phyloP scores from a whole-genome alignment of 305 asterid genomes.

The Solanum hybrid region DNA sequence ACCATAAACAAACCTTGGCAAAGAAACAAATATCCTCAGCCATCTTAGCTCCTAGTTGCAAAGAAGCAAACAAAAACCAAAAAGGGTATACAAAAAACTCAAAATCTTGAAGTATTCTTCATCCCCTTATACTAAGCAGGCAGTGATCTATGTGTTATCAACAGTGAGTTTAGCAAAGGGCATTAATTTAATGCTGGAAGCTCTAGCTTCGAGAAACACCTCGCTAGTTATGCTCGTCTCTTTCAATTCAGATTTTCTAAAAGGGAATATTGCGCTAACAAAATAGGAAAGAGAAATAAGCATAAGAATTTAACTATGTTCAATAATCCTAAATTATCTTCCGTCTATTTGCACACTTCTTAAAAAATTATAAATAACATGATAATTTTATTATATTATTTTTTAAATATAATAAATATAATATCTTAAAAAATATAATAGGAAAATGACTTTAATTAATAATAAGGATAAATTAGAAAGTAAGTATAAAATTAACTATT shows the following conservation, averaged over 20 bases:
- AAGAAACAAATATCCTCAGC: constrained; percentile 63
- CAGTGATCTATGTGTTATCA: background rate
- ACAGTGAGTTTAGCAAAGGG: background rate
- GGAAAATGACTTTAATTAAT: too few relatives aligned
- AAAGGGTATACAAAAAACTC: constrained; percentile 24
- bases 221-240: background rate
- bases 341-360: too few relatives aligned
- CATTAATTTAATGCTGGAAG: constrained; percentile 35
- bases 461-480: too few relatives aligned
- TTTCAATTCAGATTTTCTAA: background rate
- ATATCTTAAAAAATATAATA: too few relatives aligned
- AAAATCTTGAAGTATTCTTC: constrained; percentile 20
- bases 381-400: too few relatives aligned
- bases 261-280: background rate
- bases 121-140: background rate
- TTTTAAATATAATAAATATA: too few relatives aligned
- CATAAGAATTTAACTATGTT: background rate
- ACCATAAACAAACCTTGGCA: constrained; percentile 40
- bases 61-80: constrained; percentile 11
- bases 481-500: too few relatives aligned
- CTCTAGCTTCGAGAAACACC: constrained; percentile 12
- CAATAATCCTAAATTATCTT: background rate
- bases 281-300: background rate
- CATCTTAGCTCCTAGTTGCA: constrained; percentile 25
- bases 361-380: too few relatives aligned